Evolutionary conservation across 441 rosid species (phyloP), one percentile per base, ranked within the genome.

Genomic region (Iberis amara): DNA sequence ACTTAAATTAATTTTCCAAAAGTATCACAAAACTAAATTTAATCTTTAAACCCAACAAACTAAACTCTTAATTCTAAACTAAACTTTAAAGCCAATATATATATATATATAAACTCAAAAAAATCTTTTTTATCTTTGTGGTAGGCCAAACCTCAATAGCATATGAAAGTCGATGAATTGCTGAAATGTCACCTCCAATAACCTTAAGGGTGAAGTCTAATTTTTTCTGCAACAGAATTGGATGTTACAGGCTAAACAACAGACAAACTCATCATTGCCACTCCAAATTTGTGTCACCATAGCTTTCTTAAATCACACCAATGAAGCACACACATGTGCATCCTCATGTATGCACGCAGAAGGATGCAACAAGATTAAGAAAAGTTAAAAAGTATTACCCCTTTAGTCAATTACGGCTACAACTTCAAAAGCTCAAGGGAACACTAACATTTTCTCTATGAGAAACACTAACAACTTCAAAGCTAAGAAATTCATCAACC

Each of bases 391-490:
- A 1, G 4, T 38, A 14, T 39, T 11, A 52, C 38, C 37, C 33
- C 49, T 55, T 12, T 38, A 38, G 55, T n/a, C 31, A 36, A 57
- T 64, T 26, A 13, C 24, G 50, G 7, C 38, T 11, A 44, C 46
- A 44, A 37, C 18, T 60, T 37, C 33, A 23, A 39, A 59, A 31
- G 43, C 8, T 63, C 36, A 14, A 47, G 46, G n/a, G 21, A 39
- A 40, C 11, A 50, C 52, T 31, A 37, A 92, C 97, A 90, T 84
- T 89, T 64, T 89, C 66, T 71, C 90, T 85, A 47, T 89, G 74
- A 53, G 99, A 94, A 74, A 75, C 89, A 65, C 80, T 75, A 54
- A 94, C 80, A 68, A 97, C 99, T 76, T 95, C 97, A 73, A 94
- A 94, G 68, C 99, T 81, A 50, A 97, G 99, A 58, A 94, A 76